Evolutionary conservation across 352 stramenopile genomes (phyloP).

Genomic region (Globisporangium viniferum): DNA sequence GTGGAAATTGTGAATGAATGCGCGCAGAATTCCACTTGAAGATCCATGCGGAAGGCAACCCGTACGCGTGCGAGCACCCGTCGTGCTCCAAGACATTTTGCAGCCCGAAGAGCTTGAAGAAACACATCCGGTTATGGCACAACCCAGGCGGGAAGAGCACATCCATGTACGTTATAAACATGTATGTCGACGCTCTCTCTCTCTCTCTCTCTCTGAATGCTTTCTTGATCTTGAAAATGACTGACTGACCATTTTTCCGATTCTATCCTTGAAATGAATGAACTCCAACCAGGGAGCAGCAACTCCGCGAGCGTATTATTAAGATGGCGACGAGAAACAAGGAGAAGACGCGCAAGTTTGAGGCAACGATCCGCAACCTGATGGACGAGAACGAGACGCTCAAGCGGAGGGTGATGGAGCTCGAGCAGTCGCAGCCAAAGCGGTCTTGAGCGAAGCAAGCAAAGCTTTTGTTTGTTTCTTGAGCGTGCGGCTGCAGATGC

Average conservation of each 20-base stretch:
- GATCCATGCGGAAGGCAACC: conserved; percentile 77
- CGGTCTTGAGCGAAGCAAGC: conserved; percentile 2
- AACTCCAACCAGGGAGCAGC: conserved; percentile 42
- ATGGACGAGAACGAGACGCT: conserved; percentile 78
- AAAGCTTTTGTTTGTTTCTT: neutral
- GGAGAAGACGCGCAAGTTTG: conserved; percentile 80
- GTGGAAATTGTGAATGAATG: neutral
- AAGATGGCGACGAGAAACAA: conserved; percentile 84
- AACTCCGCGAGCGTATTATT: conserved; percentile 81
- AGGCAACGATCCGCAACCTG: conserved; percentile 68
- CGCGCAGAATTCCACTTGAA: conserved; percentile 74
- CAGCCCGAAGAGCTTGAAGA: conserved; percentile 82
- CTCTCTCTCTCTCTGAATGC: neutral
- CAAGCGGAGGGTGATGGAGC: conserved; percentile 61
- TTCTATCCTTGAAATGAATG: neutral
- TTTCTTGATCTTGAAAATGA: neutral
- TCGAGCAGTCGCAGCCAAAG: conserved; percentile 32
- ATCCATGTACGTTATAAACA: conserved; percentile 44
- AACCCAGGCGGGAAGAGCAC: conserved; percentile 80
- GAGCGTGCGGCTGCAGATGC: neutral
- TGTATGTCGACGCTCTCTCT: neutral
- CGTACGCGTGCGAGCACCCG: conserved; percentile 78
- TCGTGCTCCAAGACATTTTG: conserved; percentile 83
- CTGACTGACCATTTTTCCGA: neutral
- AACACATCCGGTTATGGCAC: conserved; percentile 81